These are phyloP conservation scores for Penicillium sp. DNA, from an alignment of 2,329 filamentous ascomycete species.

Conservation along the genomic window DNA sequence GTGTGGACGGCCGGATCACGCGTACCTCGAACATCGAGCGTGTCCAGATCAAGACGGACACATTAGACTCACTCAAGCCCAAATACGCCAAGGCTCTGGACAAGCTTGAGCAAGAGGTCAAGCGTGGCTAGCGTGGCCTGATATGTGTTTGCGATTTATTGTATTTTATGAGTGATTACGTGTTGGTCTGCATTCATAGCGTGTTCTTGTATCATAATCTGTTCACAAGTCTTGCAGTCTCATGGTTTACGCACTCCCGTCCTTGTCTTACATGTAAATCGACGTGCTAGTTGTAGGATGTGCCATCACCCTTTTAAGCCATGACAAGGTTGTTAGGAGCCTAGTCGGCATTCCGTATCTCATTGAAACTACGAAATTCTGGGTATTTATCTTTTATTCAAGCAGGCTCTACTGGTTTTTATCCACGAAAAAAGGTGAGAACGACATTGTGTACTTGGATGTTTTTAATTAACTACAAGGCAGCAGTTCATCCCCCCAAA, in stretches of 20 bases:
- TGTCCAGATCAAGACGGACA: conserved; percentile 33
- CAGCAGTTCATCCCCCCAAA: not conserved
- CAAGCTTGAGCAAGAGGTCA: conserved; percentile 41
- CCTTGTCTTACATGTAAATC: not conserved
- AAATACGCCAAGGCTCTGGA: conserved; percentile 38
- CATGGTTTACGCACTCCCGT: not conserved
- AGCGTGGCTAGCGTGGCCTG: conserved; percentile 6
- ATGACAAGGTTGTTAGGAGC: not conserved
- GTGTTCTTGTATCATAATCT: conserved; percentile 8
- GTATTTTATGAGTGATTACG: conserved; percentile 5
- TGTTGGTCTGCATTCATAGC: conserved; percentile 8
- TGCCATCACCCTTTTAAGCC: not conserved
- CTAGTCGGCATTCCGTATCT: not conserved
- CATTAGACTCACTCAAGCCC: conserved; percentile 29
- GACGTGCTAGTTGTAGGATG: not conserved
- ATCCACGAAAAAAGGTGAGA: not conserved
- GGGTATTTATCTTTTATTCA: not conserved
- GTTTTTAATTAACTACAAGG: not conserved
- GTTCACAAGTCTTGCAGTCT: not conserved
- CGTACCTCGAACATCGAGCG: conserved; percentile 31
- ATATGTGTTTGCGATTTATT: not conserved
- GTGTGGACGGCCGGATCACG: conserved; percentile 34
- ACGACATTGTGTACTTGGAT: not conserved
- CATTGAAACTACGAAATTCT: not conserved
- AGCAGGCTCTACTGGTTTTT: not conserved